These are phyloP conservation scores for Jackrogersella multiformis DNA, from an alignment of 495 filamentous ascomycete species.

Conservation along the genomic window DNA sequence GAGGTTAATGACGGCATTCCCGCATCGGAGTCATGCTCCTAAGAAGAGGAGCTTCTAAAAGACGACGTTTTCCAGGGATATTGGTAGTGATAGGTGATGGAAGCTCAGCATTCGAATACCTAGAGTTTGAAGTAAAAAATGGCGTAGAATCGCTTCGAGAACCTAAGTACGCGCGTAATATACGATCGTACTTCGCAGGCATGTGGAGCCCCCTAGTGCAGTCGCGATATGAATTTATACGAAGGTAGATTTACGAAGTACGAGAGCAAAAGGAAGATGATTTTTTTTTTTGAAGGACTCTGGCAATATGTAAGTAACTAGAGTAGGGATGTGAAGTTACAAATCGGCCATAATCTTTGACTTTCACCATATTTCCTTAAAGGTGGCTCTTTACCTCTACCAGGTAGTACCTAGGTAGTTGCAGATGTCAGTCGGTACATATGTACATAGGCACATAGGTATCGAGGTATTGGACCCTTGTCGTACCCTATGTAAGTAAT, in stretches of 20 bases:
- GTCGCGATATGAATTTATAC: background rate
- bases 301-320: background rate
- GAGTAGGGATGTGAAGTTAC: background rate
- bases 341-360: slow-evolving; percentile 1
- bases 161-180: slow-evolving; percentile 8
- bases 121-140: slow-evolving; percentile 2
- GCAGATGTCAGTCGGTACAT: no score
- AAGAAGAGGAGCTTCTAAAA: slow-evolving; percentile 30
- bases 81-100: background rate
- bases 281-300: no score
- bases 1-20: slow-evolving; percentile 63
- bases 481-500: no score
- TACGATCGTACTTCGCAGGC: background rate
- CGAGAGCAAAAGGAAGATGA: background rate
- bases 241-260: background rate
- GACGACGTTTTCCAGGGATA: background rate
- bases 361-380: background rate
- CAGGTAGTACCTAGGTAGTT: background rate
- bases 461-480: no score
- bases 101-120: slow-evolving; percentile 13
- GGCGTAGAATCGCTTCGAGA: background rate
- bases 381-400: slow-evolving; percentile 18
- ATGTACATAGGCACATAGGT: no score
- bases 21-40: slow-evolving; percentile 53
- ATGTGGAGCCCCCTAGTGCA: background rate